Base-by-base conservation (phyloP, 1,284 basidiomycete species). In the Cerioporus squamosus region DNA sequence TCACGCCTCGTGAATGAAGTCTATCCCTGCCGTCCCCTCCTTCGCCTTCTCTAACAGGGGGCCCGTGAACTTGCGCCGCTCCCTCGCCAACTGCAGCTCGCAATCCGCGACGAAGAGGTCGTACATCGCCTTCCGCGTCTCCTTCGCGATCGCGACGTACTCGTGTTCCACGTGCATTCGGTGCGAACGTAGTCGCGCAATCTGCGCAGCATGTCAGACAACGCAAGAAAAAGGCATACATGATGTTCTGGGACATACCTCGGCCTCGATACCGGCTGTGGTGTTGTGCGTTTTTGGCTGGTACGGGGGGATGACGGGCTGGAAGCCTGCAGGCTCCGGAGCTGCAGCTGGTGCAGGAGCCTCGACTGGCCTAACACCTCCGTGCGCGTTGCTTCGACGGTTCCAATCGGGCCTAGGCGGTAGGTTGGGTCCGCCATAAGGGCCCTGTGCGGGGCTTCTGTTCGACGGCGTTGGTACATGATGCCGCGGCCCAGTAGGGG, bases 21-120 rank as follows among this genome's bases (percentile, higher is more conserved):
- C 85, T 56, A 88, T 80, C 8, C 87, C 87, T 50, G 89, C 73
- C 58, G 74, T 68, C 15, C 88, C 87, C 26, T 72, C 73, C 26
- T 81, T 79, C 52, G 87, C 88, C 68, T 81, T 81, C 68, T 88
- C 86, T 61, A 86, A 68, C 64, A 87, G 86, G 61, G 68, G 67
- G 56, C 82, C 81, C 33, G 86, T 81, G 26, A 84, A 74, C 59
- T 77, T 78, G 51, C 85, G 79, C 53, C 86, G 79, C 53, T 75
- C 75, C 74, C 86, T 83, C 14, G 83, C 82, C 42, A 80, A 79
- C 58, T 78, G 78, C 55, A 89, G 69, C 59, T 91, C 88, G 38
- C 88, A 74, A 39, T 74, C 74, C 26, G 84, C 75, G 64, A 84
- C 72, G 26, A 88, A 85, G 5, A 87, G 72, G 66, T 91, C 89